phyloP scores from a whole-genome alignment of 768 basidiomycete species.

The Xerocomus brunneocitrinus region DNA sequence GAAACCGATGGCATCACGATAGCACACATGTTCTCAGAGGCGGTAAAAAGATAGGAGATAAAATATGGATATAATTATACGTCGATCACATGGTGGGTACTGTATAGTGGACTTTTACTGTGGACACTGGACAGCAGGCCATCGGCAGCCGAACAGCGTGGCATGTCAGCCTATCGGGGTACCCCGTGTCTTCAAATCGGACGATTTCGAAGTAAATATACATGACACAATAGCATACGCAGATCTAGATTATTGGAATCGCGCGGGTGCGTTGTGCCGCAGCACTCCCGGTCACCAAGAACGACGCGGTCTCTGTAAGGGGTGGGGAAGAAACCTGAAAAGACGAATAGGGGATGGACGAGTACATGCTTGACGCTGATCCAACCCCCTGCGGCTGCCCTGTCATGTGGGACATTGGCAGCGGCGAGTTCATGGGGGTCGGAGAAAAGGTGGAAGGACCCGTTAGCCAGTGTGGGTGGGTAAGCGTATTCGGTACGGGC shows the following conservation, averaged over 20 bases:
- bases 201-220: neutral
- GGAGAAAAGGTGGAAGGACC: slow-evolving; percentile 1
- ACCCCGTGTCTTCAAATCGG: neutral
- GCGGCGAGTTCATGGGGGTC: neutral
- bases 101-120: too few species aligned
- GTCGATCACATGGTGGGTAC: neutral
- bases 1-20: neutral
- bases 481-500: neutral
- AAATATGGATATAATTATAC: neutral
- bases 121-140: neutral
- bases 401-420: slow-evolving; percentile 2
- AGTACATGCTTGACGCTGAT: neutral
- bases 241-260: slow-evolving; percentile 21
- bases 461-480: slow-evolving; percentile 7
- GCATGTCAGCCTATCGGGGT: neutral
- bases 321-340: slow-evolving; percentile 6
- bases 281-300: slow-evolving; percentile 3
- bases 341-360: neutral
- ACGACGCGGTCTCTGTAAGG: slow-evolving; percentile 7
- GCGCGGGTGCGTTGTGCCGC: slow-evolving; percentile 4
- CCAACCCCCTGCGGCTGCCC: neutral
- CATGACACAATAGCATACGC: neutral
- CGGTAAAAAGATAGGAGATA: neutral
- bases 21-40: too few species aligned
- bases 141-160: neutral